A percentile compares a stretch with the other conserved stretches of the same genome.
Evolutionary conservation across 495 filamentous ascomycete genomes (phyloP).

Genomic region (Aspergillus steynii): DNA sequence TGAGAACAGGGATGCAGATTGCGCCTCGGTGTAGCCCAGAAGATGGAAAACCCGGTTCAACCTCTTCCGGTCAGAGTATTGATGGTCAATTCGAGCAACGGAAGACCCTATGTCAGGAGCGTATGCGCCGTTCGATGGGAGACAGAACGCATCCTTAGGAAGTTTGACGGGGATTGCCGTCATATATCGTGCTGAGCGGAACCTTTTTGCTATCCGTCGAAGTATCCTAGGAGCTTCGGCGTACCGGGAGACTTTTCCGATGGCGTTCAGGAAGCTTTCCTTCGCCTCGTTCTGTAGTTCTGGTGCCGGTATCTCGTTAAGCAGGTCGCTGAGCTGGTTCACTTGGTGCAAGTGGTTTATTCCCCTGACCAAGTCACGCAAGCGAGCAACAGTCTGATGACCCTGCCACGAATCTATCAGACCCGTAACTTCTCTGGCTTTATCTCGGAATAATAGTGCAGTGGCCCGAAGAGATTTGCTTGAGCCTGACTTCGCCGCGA

Average conservation of each 20-base stretch:
- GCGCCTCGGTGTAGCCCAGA: slow-evolving; percentile 18
- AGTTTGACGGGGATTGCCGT: slow-evolving; percentile 8
- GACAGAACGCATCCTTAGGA: slow-evolving; percentile 8
- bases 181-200: slow-evolving; percentile 5
- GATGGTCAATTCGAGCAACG: slow-evolving; percentile 20
- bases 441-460: slow-evolving; percentile 16
- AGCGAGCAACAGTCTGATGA: slow-evolving; percentile 6
- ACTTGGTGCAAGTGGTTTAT: slow-evolving; percentile 11
- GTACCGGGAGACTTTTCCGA: slow-evolving; percentile 13
- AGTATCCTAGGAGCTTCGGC: slow-evolving; percentile 10
- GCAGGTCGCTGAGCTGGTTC: slow-evolving; percentile 4
- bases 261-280: slow-evolving; percentile 10
- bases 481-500: slow-evolving; percentile 12
- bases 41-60: slow-evolving; percentile 18
- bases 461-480: slow-evolving; percentile 12
- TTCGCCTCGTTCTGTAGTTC: slow-evolving; percentile 5
- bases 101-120: slow-evolving; percentile 13
- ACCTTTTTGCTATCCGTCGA: slow-evolving; percentile 7
- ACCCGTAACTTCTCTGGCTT: slow-evolving; percentile 16
- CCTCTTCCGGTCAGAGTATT: slow-evolving; percentile 18
- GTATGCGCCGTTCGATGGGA: not conserved
- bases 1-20: slow-evolving; percentile 18
- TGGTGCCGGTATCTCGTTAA: slow-evolving; percentile 3
- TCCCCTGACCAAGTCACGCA: slow-evolving; percentile 11
- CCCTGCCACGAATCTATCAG: slow-evolving; percentile 10